A percentile compares a stretch with the other conserved stretches of the same genome.
phyloP scores from a whole-genome alignment of 495 filamentous ascomycete genomes.

The Talaromyces thailandensis region DNA sequence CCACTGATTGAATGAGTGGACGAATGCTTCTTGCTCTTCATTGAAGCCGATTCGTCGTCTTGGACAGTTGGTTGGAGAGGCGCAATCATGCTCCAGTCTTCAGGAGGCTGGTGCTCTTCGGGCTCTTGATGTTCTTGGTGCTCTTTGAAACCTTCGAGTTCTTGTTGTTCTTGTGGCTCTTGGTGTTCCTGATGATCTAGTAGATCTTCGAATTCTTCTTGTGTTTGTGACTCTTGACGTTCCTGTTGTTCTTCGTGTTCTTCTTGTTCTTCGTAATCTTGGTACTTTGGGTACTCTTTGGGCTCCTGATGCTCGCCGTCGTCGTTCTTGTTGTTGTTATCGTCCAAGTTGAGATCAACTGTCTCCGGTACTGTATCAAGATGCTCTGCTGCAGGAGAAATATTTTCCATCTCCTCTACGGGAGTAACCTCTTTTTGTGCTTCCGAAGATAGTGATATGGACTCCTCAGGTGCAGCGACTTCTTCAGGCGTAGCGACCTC shows the following conservation, averaged over 20 bases:
- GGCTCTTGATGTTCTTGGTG: slow-evolving; percentile 14
- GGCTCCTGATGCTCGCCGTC: neutral
- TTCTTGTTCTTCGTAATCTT: neutral
- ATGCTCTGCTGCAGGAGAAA: neutral
- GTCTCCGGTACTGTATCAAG: neutral
- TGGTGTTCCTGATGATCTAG: no score
- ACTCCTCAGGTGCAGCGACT: neutral
- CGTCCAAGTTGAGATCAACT: neutral
- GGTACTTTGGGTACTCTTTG: no score
- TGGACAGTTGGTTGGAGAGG: neutral
- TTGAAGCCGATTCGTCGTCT: neutral
- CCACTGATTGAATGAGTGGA: neutral
- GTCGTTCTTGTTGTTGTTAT: neutral
- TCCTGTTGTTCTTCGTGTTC: neutral
- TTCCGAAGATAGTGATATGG: neutral
- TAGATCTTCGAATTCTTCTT: no score
- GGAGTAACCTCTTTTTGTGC: neutral
- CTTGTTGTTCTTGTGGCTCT: neutral
- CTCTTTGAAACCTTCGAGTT: neutral
- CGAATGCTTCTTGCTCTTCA: neutral
- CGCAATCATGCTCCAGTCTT: slow-evolving; percentile 1
- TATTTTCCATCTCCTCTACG: neutral
- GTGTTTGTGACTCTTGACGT: neutral
- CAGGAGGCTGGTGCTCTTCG: neutral
- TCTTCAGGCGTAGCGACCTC: neutral